Evolutionary conservation across 2,329 filamentous ascomycete genomes (phyloP), one percentile per base, ranked within the genome.

Genomic region (Cordyceps pruinosa): DNA sequence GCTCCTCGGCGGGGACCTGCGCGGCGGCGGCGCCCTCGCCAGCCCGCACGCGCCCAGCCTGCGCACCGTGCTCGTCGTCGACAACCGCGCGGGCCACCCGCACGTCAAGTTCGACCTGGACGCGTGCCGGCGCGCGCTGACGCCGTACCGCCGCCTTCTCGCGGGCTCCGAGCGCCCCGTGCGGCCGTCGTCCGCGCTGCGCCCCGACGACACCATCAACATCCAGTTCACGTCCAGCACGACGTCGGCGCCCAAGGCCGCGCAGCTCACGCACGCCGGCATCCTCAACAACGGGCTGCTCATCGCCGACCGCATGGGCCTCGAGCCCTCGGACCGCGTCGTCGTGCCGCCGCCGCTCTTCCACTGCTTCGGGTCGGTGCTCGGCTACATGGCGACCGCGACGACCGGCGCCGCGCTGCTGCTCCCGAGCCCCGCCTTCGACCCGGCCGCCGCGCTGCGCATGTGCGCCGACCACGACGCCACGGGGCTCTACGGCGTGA

Each of bases 211-310:
- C 51, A 84, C 88, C 2, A 86, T 95, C 63, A 97, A 97, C 68
- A 96, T 97, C 62, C 93, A 97, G 70, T 97, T 97, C 75, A 99
- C 94, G 0, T 93, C 88, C 0, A 94, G 93, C n/a, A 97, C 94
- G 0, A 97, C 94, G 0, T 89, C 89, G 1, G 78, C 82, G 66
- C 93, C 92, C 23, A 97, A 97, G 73, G 94, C 94, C 0, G 93
- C 93, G 1, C 95, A 91, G 75, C 80, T 99, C 32, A 86, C 83
- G 0, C 93, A 97, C 73, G 81, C 79, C 3, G 86, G 82, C n/a
- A 93, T 97, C 61, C 78, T 99, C 60, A 99, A 97, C 73, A 97
- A 97, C 68, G 94, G 92, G 32, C 79, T 81, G 28, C 83, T 91
- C 56, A 95, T 97, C 63, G 94, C 89, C 0, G 76, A 86, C 64